Base-by-base conservation (phyloP, 257 asterid species). In the Haberlea rhodopensis region DNA sequence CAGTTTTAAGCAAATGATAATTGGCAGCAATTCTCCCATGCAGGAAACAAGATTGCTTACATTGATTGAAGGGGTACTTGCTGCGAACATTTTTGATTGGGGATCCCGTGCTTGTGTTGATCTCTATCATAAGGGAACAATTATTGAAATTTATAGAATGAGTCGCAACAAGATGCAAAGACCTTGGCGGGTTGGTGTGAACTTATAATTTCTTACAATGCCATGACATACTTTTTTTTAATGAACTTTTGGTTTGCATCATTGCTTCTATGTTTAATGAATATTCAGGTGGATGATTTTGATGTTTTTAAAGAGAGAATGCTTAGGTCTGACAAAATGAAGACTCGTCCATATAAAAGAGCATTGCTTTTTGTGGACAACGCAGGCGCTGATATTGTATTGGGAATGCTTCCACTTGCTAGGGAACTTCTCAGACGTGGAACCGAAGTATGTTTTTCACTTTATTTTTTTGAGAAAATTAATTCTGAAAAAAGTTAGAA, bases 101-200 rank as follows among this genome's bases (percentile, higher is more conserved):
- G 99, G 96, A 53, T 92, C 99, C 10, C 96, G 97, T 13, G 99
- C 99, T 56, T 92, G 99, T 73, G 99, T 92, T 74, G 99, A 92
- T 75, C 95, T 92, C 71, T 92, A 92, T 78, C 96, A 83, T 43
- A 79, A 89, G 75, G 99, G 99, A 67, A 92, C 97, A 2, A 92
- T 92, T 63, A 92, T 92, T 22, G 99, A 92, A 78, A 92, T 92
- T 60, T 92, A 92, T 48, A 82, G 96, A 78, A 92, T 92, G 99
- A 92, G 99, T 71, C 97, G 99, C 69, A 74, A 92, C 79, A 92
- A 92, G 82, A 92, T 92, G 99, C 97, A 87, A 73, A 84, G 99
- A 79, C 99, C 99, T 64, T 92, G 99, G 99, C 80, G 97, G 91
- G 98, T 77, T 71, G 62, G 89, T 79, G 61, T 26, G 19, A 32